Evolutionary conservation across 2,329 filamentous ascomycete species (phyloP), one percentile per base, ranked within the genome.

Genomic region (Trichoderma atroviride): DNA sequence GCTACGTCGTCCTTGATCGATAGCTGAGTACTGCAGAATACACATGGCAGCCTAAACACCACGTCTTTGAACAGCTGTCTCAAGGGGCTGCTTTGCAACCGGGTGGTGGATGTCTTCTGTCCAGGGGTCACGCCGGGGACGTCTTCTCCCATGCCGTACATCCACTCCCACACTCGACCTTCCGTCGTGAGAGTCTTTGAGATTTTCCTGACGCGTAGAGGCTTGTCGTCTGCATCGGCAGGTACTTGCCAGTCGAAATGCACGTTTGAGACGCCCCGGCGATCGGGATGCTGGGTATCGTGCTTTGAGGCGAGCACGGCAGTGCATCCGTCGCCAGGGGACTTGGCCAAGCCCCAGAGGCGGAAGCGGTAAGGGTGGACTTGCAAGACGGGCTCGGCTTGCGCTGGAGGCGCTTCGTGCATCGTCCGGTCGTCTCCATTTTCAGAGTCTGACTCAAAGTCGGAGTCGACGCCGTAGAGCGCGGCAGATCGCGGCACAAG

Each of bases 131-230:
- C 78, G 4, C 83, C 84, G 0, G 81, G 79, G 3, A 87, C 83
- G 2, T 81, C 78, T 0, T 80, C 78, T 0, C 84, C 85, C n/a
- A 78, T 78, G 22, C 85, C 86, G 73, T 89, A 88, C 83, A 88
- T 86, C 82, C 84, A 87, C 71, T 88, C 84, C 83, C 86, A 88
- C 56, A 85, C 79, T 47, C 79, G 78, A 0, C 82, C 87, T 75
- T 89, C 87, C 2, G 86, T 87, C n/a, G 84, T 85, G 24, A 86
- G 76, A 2, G 72, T 74, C 63, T 70, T 73, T 31, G 67, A 66
- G 50, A 57, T 22, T 19, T 37, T 19, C 47, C 27, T 43, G 19
- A 50, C 19, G 9, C 68, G 60, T 0, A 33, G 35, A 0, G 69
- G 68, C 33, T 59, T 58, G 11, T 59, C 63, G 6, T 72, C 68